A percentile compares a stretch with the other conserved stretches of the same genome.
These are phyloP conservation scores for Annulohypoxylon truncatum DNA, from an alignment of 2,329 filamentous ascomycete species.

Conservation along the genomic window DNA sequence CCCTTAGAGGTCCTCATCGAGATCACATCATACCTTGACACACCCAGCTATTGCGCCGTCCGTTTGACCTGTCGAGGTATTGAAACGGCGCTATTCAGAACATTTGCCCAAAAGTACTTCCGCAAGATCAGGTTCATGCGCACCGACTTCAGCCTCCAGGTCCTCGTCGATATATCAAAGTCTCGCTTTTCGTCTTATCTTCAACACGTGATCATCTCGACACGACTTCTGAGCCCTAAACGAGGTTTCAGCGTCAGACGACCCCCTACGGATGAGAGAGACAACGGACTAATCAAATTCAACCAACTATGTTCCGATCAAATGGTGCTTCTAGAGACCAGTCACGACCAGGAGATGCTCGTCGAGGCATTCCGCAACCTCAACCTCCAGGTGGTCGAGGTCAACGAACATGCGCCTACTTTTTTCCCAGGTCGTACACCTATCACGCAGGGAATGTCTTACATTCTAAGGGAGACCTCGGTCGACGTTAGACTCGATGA, in stretches of 20 bases:
- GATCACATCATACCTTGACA: slow-evolving; percentile 63
- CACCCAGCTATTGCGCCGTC: slow-evolving; percentile 63
- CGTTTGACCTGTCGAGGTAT: slow-evolving; percentile 66
- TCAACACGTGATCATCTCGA: slow-evolving; percentile 23
- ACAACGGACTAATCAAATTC: slow-evolving; percentile 5
- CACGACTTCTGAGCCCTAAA: slow-evolving; percentile 1
- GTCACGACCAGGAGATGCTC: slow-evolving; percentile 28
- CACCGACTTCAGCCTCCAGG: slow-evolving; percentile 61
- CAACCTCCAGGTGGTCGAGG: slow-evolving; percentile 20
- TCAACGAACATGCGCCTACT: neutral
- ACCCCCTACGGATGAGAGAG: neutral
- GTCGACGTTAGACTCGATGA: neutral
- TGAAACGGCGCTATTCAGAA: slow-evolving; percentile 64
- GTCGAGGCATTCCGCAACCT: slow-evolving; percentile 36
- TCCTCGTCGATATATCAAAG: slow-evolving; percentile 45
- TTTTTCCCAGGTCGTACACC: neutral
- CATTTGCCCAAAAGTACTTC: slow-evolving; percentile 71
- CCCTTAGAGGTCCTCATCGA: slow-evolving; percentile 68
- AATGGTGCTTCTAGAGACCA: slow-evolving; percentile 11
- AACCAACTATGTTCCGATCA: slow-evolving; percentile 22
- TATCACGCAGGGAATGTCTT: slow-evolving; percentile 9
- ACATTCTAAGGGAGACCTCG: slow-evolving; percentile 14
- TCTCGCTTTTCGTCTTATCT: slow-evolving; percentile 33
- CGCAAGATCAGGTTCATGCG: slow-evolving; percentile 72
- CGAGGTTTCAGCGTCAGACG: neutral